Evolutionary conservation across 192 early-diverging fungal genomes (phyloP), one percentile per base, ranked within the genome.

Genomic region (Coemansia sp.): DNA sequence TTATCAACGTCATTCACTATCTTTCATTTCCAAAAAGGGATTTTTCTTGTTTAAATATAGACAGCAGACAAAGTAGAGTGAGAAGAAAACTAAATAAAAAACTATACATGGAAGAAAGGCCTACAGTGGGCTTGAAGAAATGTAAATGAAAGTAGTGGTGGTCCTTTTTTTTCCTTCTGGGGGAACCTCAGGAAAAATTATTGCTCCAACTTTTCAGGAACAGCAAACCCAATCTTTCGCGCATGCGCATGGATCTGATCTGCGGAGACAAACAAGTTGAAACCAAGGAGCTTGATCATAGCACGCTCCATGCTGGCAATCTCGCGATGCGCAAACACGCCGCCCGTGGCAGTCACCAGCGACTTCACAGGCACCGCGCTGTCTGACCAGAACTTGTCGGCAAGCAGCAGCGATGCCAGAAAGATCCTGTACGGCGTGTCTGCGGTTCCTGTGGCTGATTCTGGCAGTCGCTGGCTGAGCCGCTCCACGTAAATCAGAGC

Each of bases 341-440:
- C 79, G 45, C 74, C 74, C 3, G 74, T 62, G 10, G 80, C 77
- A 19, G 51, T 56, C 40, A 79, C 73, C 15, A 82, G 67, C 21
- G 45, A 60, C 48, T 73, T 74, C n/a, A 77, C 77, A 40, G 67
- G 62, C 21, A 85, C 73, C 15, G 78, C 68, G 12, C 69, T 68
- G 68, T 88, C 86, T 43, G 80, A 82, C 79, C 79, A 82, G 62
- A 86, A 90, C 78, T 92, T 92, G 58, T 84, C 84, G 5, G 90
- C 88, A 9, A 89, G 82, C 52, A 92, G 73, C 59, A 92, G 74
- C 15, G 91, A 85, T 0, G 88, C 88, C 61, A 92, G 63, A 61
- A 92, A 90, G 32, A 92, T 86, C 51, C 87, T 82, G 65, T 90
- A 90, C 22, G 91, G 91, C 12, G 91, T 90, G 66, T 90, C 91